Evolutionary conservation across 2,329 filamentous ascomycete genomes (phyloP).

Genomic region (Sphaerulina vaccinii): DNA sequence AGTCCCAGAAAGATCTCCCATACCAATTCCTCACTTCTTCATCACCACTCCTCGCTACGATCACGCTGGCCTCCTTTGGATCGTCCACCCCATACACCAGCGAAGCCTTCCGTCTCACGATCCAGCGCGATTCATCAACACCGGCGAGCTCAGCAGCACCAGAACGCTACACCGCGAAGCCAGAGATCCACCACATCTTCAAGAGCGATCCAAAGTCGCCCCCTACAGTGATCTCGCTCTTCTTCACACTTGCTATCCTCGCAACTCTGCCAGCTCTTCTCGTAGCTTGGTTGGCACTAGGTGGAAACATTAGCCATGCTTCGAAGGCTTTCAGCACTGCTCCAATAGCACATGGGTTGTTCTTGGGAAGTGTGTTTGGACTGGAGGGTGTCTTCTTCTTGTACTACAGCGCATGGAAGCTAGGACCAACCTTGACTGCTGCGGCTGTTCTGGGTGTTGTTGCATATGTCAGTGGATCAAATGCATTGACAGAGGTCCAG

Average conservation of each 20-base stretch:
- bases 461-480: conserved; percentile 81
- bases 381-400: conserved; percentile 93
- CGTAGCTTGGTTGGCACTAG: conserved; percentile 71
- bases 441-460: conserved; percentile 66
- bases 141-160: conserved; percentile 63
- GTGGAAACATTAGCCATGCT: conserved; percentile 79
- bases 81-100: conserved; percentile 65
- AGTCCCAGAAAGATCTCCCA: conserved; percentile 89
- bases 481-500: conserved; percentile 91
- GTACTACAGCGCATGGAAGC: conserved; percentile 88
- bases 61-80: conserved; percentile 86
- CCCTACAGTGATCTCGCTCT: conserved; percentile 72
- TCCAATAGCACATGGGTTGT: conserved; percentile 77
- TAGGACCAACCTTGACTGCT: conserved; percentile 83
- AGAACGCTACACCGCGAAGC: conserved; percentile 77
- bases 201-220: conserved; percentile 75
- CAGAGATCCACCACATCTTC: conserved; percentile 91
- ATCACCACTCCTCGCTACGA: conserved; percentile 70
- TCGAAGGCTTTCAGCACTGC: conserved; percentile 71
- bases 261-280: conserved; percentile 73
- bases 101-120: conserved; percentile 69
- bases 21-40: conserved; percentile 70
- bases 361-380: conserved; percentile 80
- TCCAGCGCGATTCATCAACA: conserved; percentile 64
- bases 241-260: conserved; percentile 72